phyloP scores from a whole-genome alignment of 257 asterid genomes.

The Primulina huaijiensis region DNA sequence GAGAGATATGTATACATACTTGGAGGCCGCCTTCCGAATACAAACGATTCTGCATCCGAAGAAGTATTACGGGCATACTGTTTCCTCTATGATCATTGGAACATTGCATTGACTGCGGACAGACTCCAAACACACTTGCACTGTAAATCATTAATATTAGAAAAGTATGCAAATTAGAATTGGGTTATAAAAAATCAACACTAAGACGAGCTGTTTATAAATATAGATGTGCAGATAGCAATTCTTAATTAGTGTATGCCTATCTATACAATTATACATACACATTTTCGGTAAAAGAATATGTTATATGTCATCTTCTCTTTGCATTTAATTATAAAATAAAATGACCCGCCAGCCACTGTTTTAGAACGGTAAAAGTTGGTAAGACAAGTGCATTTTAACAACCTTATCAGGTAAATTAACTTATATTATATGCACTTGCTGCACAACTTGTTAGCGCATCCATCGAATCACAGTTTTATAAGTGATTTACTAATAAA shows the following conservation, averaged over 20 bases:
- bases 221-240: too few species aligned
- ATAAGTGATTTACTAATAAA: too few species aligned
- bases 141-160: conserved; percentile 31
- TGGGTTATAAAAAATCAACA: background rate
- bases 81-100: conserved; percentile 69
- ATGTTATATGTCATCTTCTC: background rate
- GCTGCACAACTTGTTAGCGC: background rate
- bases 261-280: too few species aligned
- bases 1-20: conserved; percentile 28
- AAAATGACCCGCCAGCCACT: background rate
- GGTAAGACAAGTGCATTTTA: background rate
- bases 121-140: conserved; percentile 79
- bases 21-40: conserved; percentile 74
- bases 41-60: conserved; percentile 64
- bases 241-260: too few species aligned
- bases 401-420: background rate
- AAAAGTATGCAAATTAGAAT: background rate
- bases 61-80: conserved; percentile 77
- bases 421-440: background rate
- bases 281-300: too few species aligned
- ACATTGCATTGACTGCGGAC: conserved; percentile 88
- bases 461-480: background rate
- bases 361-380: background rate
- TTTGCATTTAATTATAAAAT: background rate
- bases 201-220: background rate